Base-by-base conservation (phyloP, 345 rosid genomes). In the Firmiana major region DNA sequence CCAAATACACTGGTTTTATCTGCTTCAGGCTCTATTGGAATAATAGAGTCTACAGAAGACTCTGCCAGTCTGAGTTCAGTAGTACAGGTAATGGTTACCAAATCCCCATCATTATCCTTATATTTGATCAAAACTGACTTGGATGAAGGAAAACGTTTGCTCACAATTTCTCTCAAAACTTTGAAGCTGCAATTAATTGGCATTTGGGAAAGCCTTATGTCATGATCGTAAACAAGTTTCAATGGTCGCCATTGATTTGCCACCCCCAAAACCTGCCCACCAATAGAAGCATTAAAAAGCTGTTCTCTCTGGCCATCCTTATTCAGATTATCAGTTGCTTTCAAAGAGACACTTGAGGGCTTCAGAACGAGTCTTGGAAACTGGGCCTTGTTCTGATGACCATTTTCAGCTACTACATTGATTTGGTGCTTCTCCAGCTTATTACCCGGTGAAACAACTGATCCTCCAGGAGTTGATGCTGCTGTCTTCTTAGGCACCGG, bases 201-300 rank as follows among this genome's bases (percentile, higher is more conserved):
- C 99, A 96, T 96, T 77, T 88, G 93, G 48, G 92, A 87, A 54
- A 93, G 85, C 84, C 98, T 84, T 73, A 93, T 93, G 79, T 96
- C 99, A 84, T 93, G 99, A 72, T 88, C 99, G 68, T 93, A 93
- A 70, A 92, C 90, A 86, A 96, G 94, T 82, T 93, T 96, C 86
- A 96, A 77, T 9, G 90, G 93, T 81, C 99, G 92, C 88, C 83
- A 84, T 31, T 60, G 77, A 78, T 83, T 73, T 60, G 84, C 82
- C 77, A 83, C 85, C 82, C 86, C 91, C 34, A 77, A 74, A 45
- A 17, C 77, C 78, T 68, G 76, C 64, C 84, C 62, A 79, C 38
- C 76, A 53, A 62, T 82, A 7, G 84, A 81, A 9, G 83, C 67
- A 45, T 87, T 80, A 13, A 77, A 65, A 11, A 81, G 66, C 77